Evolutionary conservation across 495 filamentous ascomycete species (phyloP), one percentile per base, ranked within the genome.

Genomic region (Penicillium lagena): DNA sequence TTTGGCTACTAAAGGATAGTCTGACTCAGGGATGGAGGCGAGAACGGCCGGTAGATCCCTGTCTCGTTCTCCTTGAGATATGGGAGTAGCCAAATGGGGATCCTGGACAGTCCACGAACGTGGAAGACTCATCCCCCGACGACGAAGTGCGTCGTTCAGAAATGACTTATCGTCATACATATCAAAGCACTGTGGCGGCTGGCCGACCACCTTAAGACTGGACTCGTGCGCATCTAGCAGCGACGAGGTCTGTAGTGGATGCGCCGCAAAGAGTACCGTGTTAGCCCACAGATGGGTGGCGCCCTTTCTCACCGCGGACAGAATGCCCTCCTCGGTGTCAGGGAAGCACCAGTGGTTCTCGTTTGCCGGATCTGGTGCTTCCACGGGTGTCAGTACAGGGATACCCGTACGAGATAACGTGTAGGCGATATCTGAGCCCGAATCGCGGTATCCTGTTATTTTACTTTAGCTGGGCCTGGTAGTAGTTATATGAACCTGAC

Each of bases 201-300:
- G 64, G 7, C 58, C 64, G 15, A 64, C 31, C 9, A 68, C 55
- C 9, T 33, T 42, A 4, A 66, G n/a, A 11, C 34, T 8, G 11
- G 36, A 40, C 29, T 58, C 52, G n/a, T 45, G 39, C 29, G 49
- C 38, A 7, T 35, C 46, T 11, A 65, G 43, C 22, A 15, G 27
- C 3, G 36, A 12, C 1, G 62, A 64, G 0, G 41, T 47, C 41
- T 67, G 64, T 9, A 67, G 30, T 1, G 64, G 59, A 40, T 67
- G 62, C 15, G 56, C 50, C 7, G 53, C 40, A 29, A 65, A 67
- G n/a, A 65, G 43, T 13, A 63, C 55, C 6, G 64, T 65, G 28
- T 65, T 67, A 0, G 62, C 64, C 64, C 64, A 67, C 6, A 65
- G 41, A 44, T 63, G 60, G 7, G 64, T 67, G 4, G 60, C 60